Evolutionary conservation across 2,329 filamentous ascomycete genomes (phyloP), one percentile per base, ranked within the genome.

Genomic region (Fusarium tuaranense): DNA sequence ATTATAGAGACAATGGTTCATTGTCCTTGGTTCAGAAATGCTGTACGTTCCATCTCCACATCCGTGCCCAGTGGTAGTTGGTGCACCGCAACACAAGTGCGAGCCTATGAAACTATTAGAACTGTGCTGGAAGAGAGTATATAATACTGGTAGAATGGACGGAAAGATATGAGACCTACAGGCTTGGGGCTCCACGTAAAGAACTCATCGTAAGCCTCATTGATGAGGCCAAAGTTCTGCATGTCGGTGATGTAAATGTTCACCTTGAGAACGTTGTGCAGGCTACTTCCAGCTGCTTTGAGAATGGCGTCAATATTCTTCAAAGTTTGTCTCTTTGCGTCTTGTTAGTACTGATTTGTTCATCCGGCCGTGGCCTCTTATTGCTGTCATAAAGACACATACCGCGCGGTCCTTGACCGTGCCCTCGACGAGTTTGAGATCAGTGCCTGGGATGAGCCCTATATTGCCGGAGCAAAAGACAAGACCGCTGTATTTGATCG

Each of bases 21-120:
- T 3, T 27, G 46, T 22, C 25, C 16, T 51, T 51, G 25, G 16
- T 30, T 51, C 9, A 51, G 36, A 36, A 25, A 48, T 3, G 78
- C 78, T 7, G 92, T 91, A 79, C 90, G 92, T 84, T 95, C 93
- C 79, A 95, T 93, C 85, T 95, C 93, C 8, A 95, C 90, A 68
- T 92, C 89, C 5, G 92, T 92, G 14, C 89, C 88, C 78, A 93
- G 88, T 2, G 93, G 93, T 74, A 95, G 84, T 80, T 93, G 88
- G 82, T 93, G 90, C 14, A 95, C 93, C 0, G 93, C 93, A 34
- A 95, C 92, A 80, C 93, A 95, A 68, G 90, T 92, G 70, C 92
- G 82, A 71, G 82, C 84, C 84, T 86, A 89, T 89, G 82, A 88
- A 6, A 13, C 53, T 1, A 20, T 57, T 36, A 36, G 53, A 14